Evolutionary conservation across 495 filamentous ascomycete species (phyloP).

Genomic region (Penicillium riverlandense): DNA sequence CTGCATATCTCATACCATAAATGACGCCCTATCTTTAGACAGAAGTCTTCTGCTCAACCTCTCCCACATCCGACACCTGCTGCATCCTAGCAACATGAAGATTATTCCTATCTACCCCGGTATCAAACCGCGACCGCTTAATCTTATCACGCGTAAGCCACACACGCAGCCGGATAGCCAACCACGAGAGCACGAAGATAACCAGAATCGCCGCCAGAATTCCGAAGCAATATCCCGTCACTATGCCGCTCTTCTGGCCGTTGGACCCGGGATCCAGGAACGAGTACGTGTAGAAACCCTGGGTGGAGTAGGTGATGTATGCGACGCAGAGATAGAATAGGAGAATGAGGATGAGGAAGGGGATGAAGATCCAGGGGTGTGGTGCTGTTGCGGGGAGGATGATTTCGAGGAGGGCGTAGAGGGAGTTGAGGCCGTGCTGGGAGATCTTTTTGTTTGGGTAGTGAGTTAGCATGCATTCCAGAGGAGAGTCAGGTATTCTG

Average conservation of each 20-base stretch:
- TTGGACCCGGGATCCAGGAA: slow-evolving; percentile 58
- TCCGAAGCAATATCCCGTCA: slow-evolving; percentile 44
- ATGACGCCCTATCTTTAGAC: no score
- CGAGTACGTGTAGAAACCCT: slow-evolving; percentile 67
- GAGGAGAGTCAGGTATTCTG: neutral
- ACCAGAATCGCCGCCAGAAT: slow-evolving; percentile 58
- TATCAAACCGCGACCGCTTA: slow-evolving; percentile 21
- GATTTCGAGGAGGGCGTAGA: slow-evolving; percentile 68
- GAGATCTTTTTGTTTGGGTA: slow-evolving; percentile 41
- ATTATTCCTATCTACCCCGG: neutral
- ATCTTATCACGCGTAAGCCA: slow-evolving; percentile 27
- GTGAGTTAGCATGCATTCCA: no score
- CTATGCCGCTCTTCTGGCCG: slow-evolving; percentile 32
- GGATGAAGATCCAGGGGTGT: slow-evolving; percentile 34
- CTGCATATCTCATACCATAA: no score
- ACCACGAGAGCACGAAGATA: slow-evolving; percentile 52
- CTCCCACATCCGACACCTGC: neutral
- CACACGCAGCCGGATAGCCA: slow-evolving; percentile 45
- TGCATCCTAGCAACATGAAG: neutral
- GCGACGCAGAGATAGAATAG: slow-evolving; percentile 66
- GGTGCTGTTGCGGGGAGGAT: slow-evolving; percentile 52
- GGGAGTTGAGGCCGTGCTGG: slow-evolving; percentile 64
- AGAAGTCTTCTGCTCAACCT: neutral
- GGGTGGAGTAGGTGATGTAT: slow-evolving; percentile 60
- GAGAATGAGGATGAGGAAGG: slow-evolving; percentile 42